Base-by-base conservation (phyloP, 768 basidiomycete species). In the Amanita rubescens region DNA sequence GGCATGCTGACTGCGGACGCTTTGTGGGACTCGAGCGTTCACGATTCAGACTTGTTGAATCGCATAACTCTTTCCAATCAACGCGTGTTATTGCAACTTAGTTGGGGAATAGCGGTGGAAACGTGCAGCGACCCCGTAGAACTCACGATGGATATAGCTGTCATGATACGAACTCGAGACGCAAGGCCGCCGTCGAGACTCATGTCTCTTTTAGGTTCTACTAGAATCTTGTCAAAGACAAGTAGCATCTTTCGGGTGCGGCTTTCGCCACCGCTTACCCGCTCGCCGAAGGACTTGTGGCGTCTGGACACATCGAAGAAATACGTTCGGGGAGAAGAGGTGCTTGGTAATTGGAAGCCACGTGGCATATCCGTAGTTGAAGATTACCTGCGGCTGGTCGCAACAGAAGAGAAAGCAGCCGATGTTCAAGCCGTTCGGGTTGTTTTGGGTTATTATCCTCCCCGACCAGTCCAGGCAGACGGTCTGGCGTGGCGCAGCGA, bases 1-100 rank as follows among this genome's bases (percentile, higher is more conserved):
- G 85, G 90, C 10, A 65, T 67, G 6, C 67, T 97, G 42, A 70
- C 76, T 19, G 84, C 82, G 8, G 80, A 83, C 51, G 86, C 86
- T 1, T 74, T 89, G 5, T 98, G 95, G 94, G 96, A 99, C 69
- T 92, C 91, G 1, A 92, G 93, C 54, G 71, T 90, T 11, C 96
- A 97, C 65, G 84, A 91, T 59, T 93, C 91, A 11, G 66, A 82
- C 14, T 71, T 94, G 41, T 76, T 99, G 56, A 95, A 99, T 66
- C 81, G 85, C 24, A 85, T 93, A 35, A 95, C 94, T 2, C 75
- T 81, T 2, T 63, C 81, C 3, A 82, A 83, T 43, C 90, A 94
- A 59, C 84, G 90, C 34, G 75, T 96, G 9, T 71, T 96, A 30
- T 64, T 97, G 24, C 86, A 90, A 62, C 64, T 96, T 4, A 75